Conservation (phyloP, 1,284 basidiomycete species). For the Marasmius tenuissimus region DNA sequence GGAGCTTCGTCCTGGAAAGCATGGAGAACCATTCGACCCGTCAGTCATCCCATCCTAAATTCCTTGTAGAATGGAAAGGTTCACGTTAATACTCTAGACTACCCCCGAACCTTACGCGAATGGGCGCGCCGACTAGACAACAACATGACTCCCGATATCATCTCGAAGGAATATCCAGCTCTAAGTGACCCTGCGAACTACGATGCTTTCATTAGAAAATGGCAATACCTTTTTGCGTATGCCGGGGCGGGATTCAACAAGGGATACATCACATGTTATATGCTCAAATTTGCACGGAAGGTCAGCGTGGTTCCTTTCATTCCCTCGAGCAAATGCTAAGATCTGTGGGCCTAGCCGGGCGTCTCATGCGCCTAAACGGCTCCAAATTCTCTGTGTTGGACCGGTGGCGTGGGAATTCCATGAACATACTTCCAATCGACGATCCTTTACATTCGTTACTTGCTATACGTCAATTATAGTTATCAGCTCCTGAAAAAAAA, state of each 20-base stretch:
- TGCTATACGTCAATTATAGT: no score
- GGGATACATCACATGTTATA: constrained; percentile 76
- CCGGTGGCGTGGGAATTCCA: no score
- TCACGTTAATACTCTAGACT: constrained; percentile 47
- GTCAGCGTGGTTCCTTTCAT: constrained; percentile 32
- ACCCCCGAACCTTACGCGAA: constrained; percentile 85
- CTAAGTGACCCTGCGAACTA: constrained; percentile 54
- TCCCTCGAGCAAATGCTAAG: no score
- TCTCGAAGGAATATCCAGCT: constrained; percentile 56
- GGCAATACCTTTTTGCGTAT: constrained; percentile 78
- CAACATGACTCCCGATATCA: constrained; percentile 57
- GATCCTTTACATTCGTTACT: no score
- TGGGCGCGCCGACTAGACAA: constrained; percentile 76
- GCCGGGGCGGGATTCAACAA: constrained; percentile 74
- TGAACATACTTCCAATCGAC: no score
- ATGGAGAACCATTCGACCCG: constrained; percentile 85
- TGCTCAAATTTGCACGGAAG: constrained; percentile 65
- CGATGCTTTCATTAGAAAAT: constrained; percentile 69
- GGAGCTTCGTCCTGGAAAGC: constrained; percentile 77
- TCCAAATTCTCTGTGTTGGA: no score
- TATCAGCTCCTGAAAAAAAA: no score
- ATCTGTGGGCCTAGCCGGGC: no score
- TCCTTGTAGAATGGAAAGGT: constrained; percentile 2
- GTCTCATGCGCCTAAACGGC: no score
- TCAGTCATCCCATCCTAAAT: constrained; percentile 32